phyloP scores from a whole-genome alignment of 2,329 filamentous ascomycete genomes.

The Hypomyces perniciosus region DNA sequence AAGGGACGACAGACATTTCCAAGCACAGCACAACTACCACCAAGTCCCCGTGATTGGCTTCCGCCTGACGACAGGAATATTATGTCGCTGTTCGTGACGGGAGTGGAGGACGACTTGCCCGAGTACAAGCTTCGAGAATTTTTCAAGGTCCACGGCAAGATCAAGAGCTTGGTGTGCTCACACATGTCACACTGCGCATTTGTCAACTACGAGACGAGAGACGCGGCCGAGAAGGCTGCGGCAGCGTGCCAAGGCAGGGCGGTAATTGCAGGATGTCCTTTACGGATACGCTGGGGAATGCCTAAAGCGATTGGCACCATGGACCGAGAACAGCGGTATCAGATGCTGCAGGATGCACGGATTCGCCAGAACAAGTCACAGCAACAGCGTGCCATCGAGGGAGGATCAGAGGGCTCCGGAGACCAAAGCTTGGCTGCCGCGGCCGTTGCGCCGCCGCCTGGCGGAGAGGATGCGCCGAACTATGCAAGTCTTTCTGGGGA shows the following conservation, averaged over 20 bases:
- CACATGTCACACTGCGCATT: slow-evolving; percentile 98
- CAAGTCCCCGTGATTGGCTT: slow-evolving; percentile 75
- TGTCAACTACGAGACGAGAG: slow-evolving; percentile 83
- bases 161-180: slow-evolving; percentile 89
- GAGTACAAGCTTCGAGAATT: slow-evolving; percentile 88
- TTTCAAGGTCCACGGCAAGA: slow-evolving; percentile 81
- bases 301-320: slow-evolving; percentile 88
- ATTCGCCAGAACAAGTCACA: slow-evolving; percentile 28
- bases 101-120: slow-evolving; percentile 90
- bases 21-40: slow-evolving; percentile 66
- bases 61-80: slow-evolving; percentile 81
- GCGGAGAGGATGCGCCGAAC: slow-evolving; percentile 62
- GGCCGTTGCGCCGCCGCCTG: slow-evolving; percentile 70
- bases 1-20: slow-evolving; percentile 56
- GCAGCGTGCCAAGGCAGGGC: slow-evolving; percentile 80
- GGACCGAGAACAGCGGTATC: slow-evolving; percentile 76
- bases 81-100: slow-evolving; percentile 90
- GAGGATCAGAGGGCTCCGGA: slow-evolving; percentile 35
- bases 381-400: slow-evolving; percentile 26
- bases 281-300: slow-evolving; percentile 87
- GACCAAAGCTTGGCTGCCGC: slow-evolving; percentile 20
- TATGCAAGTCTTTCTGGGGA: slow-evolving; percentile 85
- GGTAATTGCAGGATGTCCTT: slow-evolving; percentile 82
- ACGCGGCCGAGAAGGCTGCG: slow-evolving; percentile 80
- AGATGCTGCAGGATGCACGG: slow-evolving; percentile 70